Base-by-base conservation (phyloP, 352 stramenopile genomes). In the Phytophthora parvispora region DNA sequence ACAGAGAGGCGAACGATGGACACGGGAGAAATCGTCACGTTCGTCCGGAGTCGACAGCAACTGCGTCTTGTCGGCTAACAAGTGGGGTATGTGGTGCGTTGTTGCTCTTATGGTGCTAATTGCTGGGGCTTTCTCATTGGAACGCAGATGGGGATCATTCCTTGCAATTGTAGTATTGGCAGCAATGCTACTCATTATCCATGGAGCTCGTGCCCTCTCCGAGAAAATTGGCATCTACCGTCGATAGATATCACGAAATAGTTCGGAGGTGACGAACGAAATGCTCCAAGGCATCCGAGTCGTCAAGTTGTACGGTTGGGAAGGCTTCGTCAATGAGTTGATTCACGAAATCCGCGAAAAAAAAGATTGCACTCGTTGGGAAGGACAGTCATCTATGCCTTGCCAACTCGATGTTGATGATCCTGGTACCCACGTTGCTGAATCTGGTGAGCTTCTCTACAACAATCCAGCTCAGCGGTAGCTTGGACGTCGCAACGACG, bases 241-340 rank as follows among this genome's bases (percentile, higher is more conserved):
- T 13, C 62, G 54, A 4, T 38, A 50, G 8, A 58, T 80, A 2
- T 62, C 74, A 0, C 49, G 32, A 4, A 52, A 71, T 24, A 86
- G 95, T 6, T 74, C 69, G 1, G 96, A 98, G 66, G 79, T 98
- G 58, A 94, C 96, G 24, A 97, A 94, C 67, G 95, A 98, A 72
- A 89, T 97, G 38, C 75, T 99, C 1, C 70, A 87, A 18, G 95
- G 93, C 1, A 94, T 98, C 48, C 80, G 90, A 32, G 88, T 86
- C 42, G 82, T 97, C 42, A 98, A 97, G 54, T 91, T 97, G 55
- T 96, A 97, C 63, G 84, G 79, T 18, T 98, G 90, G 90, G 77
- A 87, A 58, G 51, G 64, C 13, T 74, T 76, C 16, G 60, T 80
- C 2, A 42, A 40, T 4, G 55, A 55, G 0, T 58, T 67, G 4